Percentiles rank a stretch among this genome's conserved stretches.
Evolutionary conservation across 2,329 filamentous ascomycete genomes (phyloP).

Genomic region (Cercospora sesami): DNA sequence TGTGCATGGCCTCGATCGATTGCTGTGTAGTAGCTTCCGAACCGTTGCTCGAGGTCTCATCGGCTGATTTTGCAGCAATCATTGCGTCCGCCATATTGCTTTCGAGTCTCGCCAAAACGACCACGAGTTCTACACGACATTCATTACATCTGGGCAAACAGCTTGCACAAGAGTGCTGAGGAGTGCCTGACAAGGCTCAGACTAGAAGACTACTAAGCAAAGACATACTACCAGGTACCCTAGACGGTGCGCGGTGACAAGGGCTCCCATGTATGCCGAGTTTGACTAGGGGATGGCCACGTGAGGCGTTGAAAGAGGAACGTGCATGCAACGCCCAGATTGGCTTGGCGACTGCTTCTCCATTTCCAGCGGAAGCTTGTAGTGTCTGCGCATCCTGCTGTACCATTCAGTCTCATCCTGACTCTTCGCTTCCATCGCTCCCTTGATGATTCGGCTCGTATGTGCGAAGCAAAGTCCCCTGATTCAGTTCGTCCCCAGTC

Average conservation of each 20-base stretch:
- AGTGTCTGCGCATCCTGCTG: background rate
- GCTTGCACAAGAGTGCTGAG: background rate
- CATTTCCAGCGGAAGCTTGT: background rate
- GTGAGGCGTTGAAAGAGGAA: background rate
- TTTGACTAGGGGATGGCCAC: background rate
- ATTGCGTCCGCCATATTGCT: background rate
- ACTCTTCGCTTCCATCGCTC: background rate
- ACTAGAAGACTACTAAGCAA: background rate
- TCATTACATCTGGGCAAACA: background rate
- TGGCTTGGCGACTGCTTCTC: background rate
- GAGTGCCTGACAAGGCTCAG: background rate
- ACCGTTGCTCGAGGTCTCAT: background rate
- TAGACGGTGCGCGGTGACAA: background rate
- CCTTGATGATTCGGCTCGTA: slow-evolving; percentile 10
- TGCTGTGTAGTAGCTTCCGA: background rate
- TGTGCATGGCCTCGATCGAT: slow-evolving; percentile 8
- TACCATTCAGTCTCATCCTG: background rate
- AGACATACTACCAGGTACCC: background rate
- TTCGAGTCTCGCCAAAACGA: background rate
- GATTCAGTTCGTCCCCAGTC: slow-evolving; percentile 17
- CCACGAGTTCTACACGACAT: background rate
- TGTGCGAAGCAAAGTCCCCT: slow-evolving; percentile 17
- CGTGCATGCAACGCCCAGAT: background rate
- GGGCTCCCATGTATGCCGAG: background rate
- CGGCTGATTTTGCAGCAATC: background rate